Percentiles rank a stretch among this genome's conserved stretches.
phyloP scores from a whole-genome alignment of 139 green algal species.

The Coelastrella sp. region DNA sequence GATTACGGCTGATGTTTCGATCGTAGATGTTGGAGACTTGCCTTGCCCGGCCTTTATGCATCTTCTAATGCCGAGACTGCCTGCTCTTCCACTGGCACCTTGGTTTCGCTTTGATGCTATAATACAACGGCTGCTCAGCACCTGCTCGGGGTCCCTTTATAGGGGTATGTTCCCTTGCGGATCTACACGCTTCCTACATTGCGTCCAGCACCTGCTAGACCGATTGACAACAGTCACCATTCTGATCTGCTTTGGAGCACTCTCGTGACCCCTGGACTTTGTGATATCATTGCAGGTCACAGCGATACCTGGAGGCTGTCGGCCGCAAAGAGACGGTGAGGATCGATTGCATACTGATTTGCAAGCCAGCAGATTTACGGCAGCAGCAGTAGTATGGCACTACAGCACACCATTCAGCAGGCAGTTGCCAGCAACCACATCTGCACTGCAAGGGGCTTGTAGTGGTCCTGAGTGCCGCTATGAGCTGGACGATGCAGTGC shows the following conservation, averaged over 20 bases:
- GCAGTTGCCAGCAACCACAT: background rate
- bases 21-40: background rate
- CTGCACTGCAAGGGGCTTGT: conserved; percentile 47
- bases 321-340: no score
- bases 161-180: background rate
- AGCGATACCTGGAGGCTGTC: no score
- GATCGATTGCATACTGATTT: no score
- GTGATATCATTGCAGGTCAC: no score
- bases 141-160: conserved; percentile 20
- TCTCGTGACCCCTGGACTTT: no score
- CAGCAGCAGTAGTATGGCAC: no score
- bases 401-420: background rate
- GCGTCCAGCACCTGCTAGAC: background rate
- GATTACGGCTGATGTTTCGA: background rate
- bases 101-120: conserved; percentile 49
- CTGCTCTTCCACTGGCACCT: background rate
- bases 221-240: background rate
- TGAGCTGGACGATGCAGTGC: conserved; percentile 45
- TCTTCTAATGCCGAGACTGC: conserved; percentile 36
- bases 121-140: conserved; percentile 41
- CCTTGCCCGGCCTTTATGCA: background rate
- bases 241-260: no score
- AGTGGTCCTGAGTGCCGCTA: conserved; percentile 21
- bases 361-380: no score
- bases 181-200: conserved; percentile 40